Evolutionary conservation across 768 basidiomycete species (phyloP), one percentile per base, ranked within the genome.

Genomic region (Saitozyma sp.): DNA sequence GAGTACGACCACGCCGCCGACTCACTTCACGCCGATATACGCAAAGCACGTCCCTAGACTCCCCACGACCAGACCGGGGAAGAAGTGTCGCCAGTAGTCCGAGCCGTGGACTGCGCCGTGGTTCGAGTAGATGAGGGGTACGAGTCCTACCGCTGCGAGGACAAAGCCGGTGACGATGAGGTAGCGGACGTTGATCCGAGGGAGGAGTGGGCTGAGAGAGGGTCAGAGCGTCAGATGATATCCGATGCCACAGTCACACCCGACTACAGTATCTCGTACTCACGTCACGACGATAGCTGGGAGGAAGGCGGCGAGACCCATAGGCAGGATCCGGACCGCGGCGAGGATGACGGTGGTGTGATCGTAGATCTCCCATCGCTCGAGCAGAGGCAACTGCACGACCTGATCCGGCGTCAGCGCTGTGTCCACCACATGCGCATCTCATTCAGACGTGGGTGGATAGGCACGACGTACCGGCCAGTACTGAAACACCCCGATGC

Each of bases 401-500:
- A 38, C 40, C 56, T 57, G 11, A 17, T 6, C 16, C 42, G 20
- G 42, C 56, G 17, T 13, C 45, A 11, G 13, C 14, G 16, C 20
- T 13, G 13, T 20, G 16, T 17, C n/a, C 14, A 3, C n/a, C 45
- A 46, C 13, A 46, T 6, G 2, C 29, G 29, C 0, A 70, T 62
- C 7, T 17, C 20, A 20, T 74, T 39, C 58, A 20, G 39, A 58
- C 48, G n/a, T 68, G 61, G 3, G 29, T 29, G 2, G 29, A 29
- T 29, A 2, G 29, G 29, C 11, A 13, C 45, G 57, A 42, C 54
- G 39, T 20, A 54, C 52, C 11, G 43, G 51, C 58, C 58, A 71
- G 63, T 65, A 71, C 11, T 54, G 63, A 51, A 69, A 66, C 11
- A 65, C 53, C 13, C 53, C 50, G 49, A 77, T 54, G 3, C 67